These are phyloP conservation scores for Fraxinus greggii DNA, from an alignment of 305 asterid species.

Conservation along the genomic window DNA sequence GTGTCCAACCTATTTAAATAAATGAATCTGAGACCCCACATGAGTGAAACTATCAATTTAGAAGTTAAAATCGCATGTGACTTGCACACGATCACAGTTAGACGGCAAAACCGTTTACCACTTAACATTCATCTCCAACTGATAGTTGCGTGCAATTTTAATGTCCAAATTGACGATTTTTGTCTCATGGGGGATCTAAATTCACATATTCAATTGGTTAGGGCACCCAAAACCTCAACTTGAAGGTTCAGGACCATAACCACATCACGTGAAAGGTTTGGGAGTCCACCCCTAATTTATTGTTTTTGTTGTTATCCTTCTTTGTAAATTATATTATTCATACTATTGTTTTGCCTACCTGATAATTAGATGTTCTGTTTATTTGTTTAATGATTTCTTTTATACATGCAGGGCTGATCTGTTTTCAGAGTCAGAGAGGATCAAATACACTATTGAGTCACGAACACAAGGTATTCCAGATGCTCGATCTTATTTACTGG, in stretches of 20 bases:
- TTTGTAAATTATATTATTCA: not conserved
- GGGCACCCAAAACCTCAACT: not conserved
- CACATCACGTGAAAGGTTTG: not conserved
- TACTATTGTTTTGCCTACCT: constrained; percentile 1
- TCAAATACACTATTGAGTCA: constrained; percentile 66
- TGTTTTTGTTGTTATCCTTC: not conserved
- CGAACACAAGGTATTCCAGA: constrained; percentile 78
- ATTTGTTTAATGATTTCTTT: constrained; percentile 7
- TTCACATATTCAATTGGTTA: not conserved
- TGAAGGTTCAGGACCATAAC: not conserved
- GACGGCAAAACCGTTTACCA: not conserved
- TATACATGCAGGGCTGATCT: constrained; percentile 66
- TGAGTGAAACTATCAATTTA: not conserved
- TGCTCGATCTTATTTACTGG: constrained; percentile 75
- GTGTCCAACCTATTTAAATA: not conserved
- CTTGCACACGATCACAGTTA: not conserved
- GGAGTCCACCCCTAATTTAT: not conserved
- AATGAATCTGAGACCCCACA: not conserved
- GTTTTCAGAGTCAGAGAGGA: constrained; percentile 82
- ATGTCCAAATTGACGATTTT: not conserved
- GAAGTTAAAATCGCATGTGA: not conserved
- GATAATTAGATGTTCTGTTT: not conserved
- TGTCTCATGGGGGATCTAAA: not conserved
- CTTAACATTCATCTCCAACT: not conserved
- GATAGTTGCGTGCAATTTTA: not conserved